Evolutionary conservation across 2,329 filamentous ascomycete species (phyloP).

Genomic region (Neopestalotiopsis rosae): DNA sequence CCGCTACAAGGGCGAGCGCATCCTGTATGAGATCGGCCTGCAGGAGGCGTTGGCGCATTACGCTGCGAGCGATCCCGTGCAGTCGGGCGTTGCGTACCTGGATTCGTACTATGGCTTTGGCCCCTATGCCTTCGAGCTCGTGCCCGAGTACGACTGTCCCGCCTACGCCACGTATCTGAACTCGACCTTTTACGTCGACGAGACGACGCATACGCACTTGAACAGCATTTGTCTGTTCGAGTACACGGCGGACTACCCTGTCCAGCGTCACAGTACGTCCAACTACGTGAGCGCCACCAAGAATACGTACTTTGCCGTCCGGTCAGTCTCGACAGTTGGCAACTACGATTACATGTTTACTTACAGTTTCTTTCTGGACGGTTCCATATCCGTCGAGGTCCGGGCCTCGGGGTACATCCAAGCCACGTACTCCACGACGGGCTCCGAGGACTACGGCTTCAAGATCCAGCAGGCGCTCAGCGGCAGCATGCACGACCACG

Average conservation of each 20-base stretch:
- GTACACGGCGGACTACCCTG: constrained; percentile 51
- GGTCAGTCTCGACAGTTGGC: constrained; percentile 36
- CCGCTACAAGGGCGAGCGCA: constrained; percentile 55
- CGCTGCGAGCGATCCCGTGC: constrained; percentile 51
- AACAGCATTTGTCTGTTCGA: constrained; percentile 64
- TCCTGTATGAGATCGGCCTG: constrained; percentile 61
- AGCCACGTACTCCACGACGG: constrained; percentile 24
- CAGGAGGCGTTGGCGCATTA: constrained; percentile 62
- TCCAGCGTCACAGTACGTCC: constrained; percentile 49
- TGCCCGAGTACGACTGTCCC: constrained; percentile 58
- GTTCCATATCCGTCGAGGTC: constrained; percentile 40
- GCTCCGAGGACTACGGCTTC: constrained; percentile 21
- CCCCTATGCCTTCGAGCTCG: constrained; percentile 47
- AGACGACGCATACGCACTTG: constrained; percentile 48
- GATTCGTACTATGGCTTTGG: constrained; percentile 56
- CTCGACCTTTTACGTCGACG: constrained; percentile 47
- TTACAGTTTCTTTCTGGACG: constrained; percentile 37
- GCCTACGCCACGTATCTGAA: constrained; percentile 55
- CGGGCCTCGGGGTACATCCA: constrained; percentile 41
- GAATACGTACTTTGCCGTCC: constrained; percentile 13
- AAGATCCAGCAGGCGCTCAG: constrained; percentile 25
- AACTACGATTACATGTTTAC: constrained; percentile 46
- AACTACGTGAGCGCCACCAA: constrained; percentile 7
- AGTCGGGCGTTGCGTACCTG: constrained; percentile 50
- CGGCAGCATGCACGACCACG: constrained; percentile 26